Conservation (phyloP, 139 green algal species). For the Coelastrella sp. region DNA sequence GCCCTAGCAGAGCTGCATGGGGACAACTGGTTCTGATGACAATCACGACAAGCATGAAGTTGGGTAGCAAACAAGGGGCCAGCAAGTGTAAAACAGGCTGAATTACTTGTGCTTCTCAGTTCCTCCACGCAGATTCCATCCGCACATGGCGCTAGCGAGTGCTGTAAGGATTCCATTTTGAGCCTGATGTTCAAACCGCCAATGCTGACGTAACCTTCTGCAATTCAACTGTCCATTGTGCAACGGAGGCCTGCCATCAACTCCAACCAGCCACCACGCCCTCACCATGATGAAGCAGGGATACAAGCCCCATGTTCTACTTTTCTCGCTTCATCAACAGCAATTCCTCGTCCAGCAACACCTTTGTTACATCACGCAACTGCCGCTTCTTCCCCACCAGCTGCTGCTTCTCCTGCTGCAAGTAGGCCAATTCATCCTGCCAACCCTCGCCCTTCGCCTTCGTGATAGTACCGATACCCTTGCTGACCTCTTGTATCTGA, state of each 20-base stretch:
- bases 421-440: slow-evolving; percentile 4
- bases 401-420: slow-evolving; percentile 24
- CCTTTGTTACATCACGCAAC: neutral
- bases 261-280: neutral
- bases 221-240: neutral
- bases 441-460: slow-evolving; percentile 20
- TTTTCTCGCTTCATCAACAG: slow-evolving; percentile 5
- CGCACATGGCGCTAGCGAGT: no score
- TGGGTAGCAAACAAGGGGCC: neutral
- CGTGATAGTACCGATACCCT: neutral
- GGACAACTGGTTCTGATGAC: no score
- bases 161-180: no score
- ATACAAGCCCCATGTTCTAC: neutral
- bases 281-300: neutral
- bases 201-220: neutral
- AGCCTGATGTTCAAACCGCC: no score
- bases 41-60: neutral
- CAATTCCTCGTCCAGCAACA: slow-evolving; percentile 3
- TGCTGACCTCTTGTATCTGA: neutral
- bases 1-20: no score
- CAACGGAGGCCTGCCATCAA: neutral
- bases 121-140: neutral
- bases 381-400: neutral
- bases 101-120: neutral
- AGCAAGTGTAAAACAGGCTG: neutral